Conservation (phyloP, 2,329 filamentous ascomycete species). For the Sordariomycetes sp. region DNA sequence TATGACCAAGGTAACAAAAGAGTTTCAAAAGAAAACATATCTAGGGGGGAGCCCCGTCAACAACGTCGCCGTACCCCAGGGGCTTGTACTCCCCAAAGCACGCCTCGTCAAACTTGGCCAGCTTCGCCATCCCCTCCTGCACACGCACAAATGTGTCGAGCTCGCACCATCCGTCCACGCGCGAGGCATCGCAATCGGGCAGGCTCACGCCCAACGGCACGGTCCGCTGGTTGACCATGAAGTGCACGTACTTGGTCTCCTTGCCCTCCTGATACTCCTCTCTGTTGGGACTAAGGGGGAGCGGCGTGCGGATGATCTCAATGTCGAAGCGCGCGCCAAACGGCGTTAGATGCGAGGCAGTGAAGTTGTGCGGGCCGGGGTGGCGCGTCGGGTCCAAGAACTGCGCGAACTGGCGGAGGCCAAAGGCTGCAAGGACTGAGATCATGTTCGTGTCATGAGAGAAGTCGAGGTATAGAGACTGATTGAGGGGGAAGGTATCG, state of each 20-base stretch:
- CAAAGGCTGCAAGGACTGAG: slow-evolving; percentile 60
- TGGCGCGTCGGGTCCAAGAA: slow-evolving; percentile 45
- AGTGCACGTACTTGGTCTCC: slow-evolving; percentile 61
- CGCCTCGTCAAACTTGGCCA: slow-evolving; percentile 52
- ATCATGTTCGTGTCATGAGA: slow-evolving; percentile 68
- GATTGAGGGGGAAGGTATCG: slow-evolving; percentile 62
- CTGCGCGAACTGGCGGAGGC: slow-evolving; percentile 56
- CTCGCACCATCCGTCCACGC: slow-evolving; percentile 71
- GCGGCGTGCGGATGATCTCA: slow-evolving; percentile 59
- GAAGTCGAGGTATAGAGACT: slow-evolving; percentile 68
- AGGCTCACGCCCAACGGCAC: slow-evolving; percentile 59
- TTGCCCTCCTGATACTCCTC: slow-evolving; percentile 38
- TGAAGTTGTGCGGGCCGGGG: slow-evolving; percentile 48
- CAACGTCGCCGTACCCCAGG: slow-evolving; percentile 26
- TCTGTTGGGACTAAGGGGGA: slow-evolving; percentile 46
- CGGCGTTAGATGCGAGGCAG: slow-evolving; percentile 57
- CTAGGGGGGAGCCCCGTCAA: slow-evolving; percentile 21
- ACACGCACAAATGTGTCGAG: slow-evolving; percentile 54
- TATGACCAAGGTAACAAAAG: slow-evolving; percentile 3
- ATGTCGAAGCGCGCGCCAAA: slow-evolving; percentile 66
- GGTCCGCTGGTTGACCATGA: slow-evolving; percentile 64
- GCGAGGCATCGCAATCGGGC: slow-evolving; percentile 45
- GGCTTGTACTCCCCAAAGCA: slow-evolving; percentile 47
- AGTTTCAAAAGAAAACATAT: slow-evolving; percentile 1
- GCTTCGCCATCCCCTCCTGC: slow-evolving; percentile 45